Base-by-base conservation (phyloP, 495 filamentous ascomycete species). In the Penicillium cataractarum region DNA sequence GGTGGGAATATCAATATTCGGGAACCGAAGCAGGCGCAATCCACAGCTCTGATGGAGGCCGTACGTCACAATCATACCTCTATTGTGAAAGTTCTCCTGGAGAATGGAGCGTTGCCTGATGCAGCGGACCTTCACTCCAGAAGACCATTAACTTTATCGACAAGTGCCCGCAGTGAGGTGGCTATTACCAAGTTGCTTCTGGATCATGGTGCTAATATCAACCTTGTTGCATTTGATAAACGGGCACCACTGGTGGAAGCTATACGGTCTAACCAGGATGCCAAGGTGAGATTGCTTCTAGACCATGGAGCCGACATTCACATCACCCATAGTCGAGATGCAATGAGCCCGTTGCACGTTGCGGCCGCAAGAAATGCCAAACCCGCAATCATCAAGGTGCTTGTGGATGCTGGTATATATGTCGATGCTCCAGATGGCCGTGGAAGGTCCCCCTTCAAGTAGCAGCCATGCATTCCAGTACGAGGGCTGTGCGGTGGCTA, bases 381-480 rank as follows among this genome's bases (percentile, higher is more conserved):
- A 9, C 46, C 26, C 9, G 44, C 7, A 51, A 57, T 57, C n/a
- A 26, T 62, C 1, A 57, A 62, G 13, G 50, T 57, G 1, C 54
- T 62, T 6, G 12, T 62, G n/a, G 24, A 31, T 29, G 1, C 40
- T 19, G 60, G 60, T 44, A 31, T 62, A 9, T 2, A 37, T n/a
- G 32, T 62, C 3, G 54, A 62, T 15, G 50, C 60, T 13, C 31
- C 39, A 40, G 60, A 62, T 17, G 32, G 33, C 15, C 9, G 1
- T 13, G 60, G 60, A 21, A 57, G 48, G 33, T 57, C 60, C 3
- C 60, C 60, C 53, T 62, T 24, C 44, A 62, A 52, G 21, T 62
- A 42, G 60, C 54, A 57, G 54, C 40, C 24, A 21, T 12, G 4
- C 32, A 62, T 53, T 62, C 54, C 52, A 15, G 53, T n/a, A 49